These are phyloP conservation scores for Fusarium mexicanum DNA, from an alignment of 2,329 filamentous ascomycete genomes.

Conservation along the genomic window DNA sequence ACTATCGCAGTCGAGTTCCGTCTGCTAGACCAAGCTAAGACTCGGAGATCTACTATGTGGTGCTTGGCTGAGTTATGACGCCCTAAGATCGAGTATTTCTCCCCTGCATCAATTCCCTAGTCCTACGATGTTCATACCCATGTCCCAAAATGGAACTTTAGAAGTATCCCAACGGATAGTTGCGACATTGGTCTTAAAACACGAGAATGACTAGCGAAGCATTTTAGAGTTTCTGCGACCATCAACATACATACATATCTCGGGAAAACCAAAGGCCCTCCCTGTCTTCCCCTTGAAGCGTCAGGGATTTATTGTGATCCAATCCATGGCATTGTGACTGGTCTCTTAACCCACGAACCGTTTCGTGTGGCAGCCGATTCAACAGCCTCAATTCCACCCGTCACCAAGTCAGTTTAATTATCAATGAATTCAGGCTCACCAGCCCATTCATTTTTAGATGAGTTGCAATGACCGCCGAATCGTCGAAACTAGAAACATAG, in stretches of 20 bases:
- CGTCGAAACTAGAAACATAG: neutral
- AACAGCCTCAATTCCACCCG: constrained; percentile 35
- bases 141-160: neutral
- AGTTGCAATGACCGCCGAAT: constrained; percentile 15
- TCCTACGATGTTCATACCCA: constrained; percentile 5
- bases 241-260: neutral
- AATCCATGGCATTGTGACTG: constrained; percentile 26
- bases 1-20: neutral
- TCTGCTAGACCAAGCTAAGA: neutral
- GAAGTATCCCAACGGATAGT: constrained; percentile 24
- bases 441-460: neutral
- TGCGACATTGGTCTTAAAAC: constrained; percentile 31
- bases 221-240: neutral
- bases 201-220: constrained; percentile 20
- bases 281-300: constrained; percentile 3
- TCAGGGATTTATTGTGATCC: constrained; percentile 28
- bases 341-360: constrained; percentile 26
- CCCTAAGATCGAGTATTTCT: constrained; percentile 22
- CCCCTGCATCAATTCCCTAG: constrained; percentile 13
- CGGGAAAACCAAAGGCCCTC: neutral
- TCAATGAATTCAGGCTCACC: neutral
- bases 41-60: neutral
- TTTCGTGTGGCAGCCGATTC: constrained; percentile 37
- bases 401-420: constrained; percentile 1
- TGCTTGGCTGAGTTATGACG: neutral